Conservation (phyloP, 192 early-diverging fungal species). For the Phlyctochytrium arcticum region DNA sequence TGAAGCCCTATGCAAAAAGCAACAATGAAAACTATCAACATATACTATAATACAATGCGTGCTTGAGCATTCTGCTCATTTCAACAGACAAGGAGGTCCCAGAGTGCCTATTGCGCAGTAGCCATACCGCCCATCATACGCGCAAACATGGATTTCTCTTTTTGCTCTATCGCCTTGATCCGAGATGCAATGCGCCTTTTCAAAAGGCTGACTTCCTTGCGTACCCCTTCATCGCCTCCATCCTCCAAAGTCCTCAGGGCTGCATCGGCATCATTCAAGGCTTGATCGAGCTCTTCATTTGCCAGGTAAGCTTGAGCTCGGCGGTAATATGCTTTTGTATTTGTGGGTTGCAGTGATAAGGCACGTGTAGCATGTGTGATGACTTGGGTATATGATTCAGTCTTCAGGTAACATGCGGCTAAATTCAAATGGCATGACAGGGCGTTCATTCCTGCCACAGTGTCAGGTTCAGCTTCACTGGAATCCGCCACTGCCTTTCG, state of each 20-base stretch:
- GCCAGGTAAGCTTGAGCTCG: constrained; percentile 3
- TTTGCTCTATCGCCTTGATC: constrained; percentile 8
- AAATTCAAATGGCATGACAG: constrained; percentile 20
- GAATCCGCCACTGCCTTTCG: too few relatives aligned
- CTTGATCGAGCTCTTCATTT: constrained; percentile 9
- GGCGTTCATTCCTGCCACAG: not conserved
- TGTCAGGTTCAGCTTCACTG: constrained; percentile 1
- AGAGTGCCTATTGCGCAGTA: not conserved
- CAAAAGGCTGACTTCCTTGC: not conserved
- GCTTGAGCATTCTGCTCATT: too few relatives aligned
- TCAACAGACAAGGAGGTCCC: too few relatives aligned
- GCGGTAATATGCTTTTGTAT: constrained; percentile 27
- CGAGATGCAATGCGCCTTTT: not conserved
- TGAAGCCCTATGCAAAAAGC: too few relatives aligned
- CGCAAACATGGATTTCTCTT: constrained; percentile 1
- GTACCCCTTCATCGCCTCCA: not conserved
- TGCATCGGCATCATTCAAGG: not conserved
- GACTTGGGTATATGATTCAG: constrained; percentile 2
- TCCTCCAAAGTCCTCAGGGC: not conserved
- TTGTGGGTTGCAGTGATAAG: constrained; percentile 4
- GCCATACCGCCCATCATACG: not conserved
- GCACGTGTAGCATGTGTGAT: constrained; percentile 2
- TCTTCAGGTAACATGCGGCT: constrained; percentile 20
- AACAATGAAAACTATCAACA: too few relatives aligned
- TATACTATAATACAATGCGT: too few relatives aligned